phyloP scores from a whole-genome alignment of 2,329 filamentous ascomycete species.

The Fonsecaea pedrosoi region DNA sequence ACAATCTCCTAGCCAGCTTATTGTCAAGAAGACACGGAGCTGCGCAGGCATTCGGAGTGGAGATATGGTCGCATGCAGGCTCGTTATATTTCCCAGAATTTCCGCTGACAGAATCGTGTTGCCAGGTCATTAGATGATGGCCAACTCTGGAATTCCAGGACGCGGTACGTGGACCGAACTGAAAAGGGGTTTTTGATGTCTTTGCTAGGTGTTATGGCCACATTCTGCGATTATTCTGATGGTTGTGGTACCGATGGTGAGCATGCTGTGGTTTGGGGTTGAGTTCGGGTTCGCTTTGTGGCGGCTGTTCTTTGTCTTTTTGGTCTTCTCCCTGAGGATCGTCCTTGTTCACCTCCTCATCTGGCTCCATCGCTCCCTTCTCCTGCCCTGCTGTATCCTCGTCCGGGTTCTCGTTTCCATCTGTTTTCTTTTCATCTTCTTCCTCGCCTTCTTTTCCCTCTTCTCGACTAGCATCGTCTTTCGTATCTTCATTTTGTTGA shows the following conservation, averaged over 20 bases:
- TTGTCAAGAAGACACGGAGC: background rate
- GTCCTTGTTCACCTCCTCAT: constrained; percentile 7
- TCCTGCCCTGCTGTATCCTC: constrained; percentile 3
- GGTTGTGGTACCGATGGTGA: constrained; percentile 18
- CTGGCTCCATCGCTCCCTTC: background rate
- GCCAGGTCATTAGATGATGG: background rate
- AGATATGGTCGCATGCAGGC: background rate
- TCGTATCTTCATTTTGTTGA: constrained; percentile 18
- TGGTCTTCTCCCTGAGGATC: background rate
- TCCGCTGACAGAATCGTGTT: background rate
- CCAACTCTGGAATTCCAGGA: background rate
- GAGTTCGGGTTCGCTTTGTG: background rate
- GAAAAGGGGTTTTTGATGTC: background rate
- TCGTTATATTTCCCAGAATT: background rate
- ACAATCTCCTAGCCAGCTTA: background rate
- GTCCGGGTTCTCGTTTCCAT: constrained; percentile 9
- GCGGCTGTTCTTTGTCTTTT: background rate
- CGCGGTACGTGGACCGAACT: background rate
- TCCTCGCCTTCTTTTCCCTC: constrained; percentile 5
- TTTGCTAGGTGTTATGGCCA: constrained; percentile 6
- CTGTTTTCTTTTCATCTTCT: constrained; percentile 2
- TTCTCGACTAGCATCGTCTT: constrained; percentile 3
- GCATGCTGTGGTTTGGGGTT: constrained; percentile 1
- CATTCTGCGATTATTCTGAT: constrained; percentile 14
- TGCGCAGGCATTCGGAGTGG: background rate